Evolutionary conservation across 306 rosid genomes (phyloP).

Genomic region (Begonia loranthoides): DNA sequence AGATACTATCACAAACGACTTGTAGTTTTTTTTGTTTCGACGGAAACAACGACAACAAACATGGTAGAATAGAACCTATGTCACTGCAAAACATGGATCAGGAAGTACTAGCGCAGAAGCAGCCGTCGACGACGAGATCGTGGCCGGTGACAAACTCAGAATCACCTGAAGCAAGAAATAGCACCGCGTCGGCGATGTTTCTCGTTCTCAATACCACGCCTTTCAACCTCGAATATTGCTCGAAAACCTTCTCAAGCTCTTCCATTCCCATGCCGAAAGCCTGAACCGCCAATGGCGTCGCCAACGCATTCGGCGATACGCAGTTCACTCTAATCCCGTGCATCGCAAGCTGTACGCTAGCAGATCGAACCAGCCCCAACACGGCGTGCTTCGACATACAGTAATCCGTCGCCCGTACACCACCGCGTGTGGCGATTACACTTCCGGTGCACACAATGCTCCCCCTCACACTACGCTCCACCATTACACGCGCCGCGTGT

Average conservation of each 20-base stretch:
- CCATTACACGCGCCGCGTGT: conserved; percentile 40
- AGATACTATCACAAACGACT: no score
- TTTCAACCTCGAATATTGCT: neutral
- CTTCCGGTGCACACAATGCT: conserved; percentile 42
- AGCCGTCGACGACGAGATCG: conserved; percentile 10
- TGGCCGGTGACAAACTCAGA: conserved; percentile 10
- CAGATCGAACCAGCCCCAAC: conserved; percentile 18
- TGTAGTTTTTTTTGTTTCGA: neutral
- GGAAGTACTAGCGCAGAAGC: neutral
- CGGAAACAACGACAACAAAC: neutral
- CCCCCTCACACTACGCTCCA: conserved; percentile 27
- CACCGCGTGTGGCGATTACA: neutral
- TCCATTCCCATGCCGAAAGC: neutral
- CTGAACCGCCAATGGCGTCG: neutral
- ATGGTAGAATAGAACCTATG: neutral
- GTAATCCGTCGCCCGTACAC: neutral
- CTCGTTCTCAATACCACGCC: neutral
- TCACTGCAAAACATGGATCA: neutral
- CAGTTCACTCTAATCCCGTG: conserved; percentile 22
- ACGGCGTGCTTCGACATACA: conserved; percentile 23
- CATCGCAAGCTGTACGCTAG: conserved; percentile 17
- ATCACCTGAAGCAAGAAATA: conserved; percentile 12
- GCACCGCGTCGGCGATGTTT: conserved; percentile 16
- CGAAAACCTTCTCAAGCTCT: neutral
- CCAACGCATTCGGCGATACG: conserved; percentile 18